These are phyloP conservation scores for Wallacemonas sp. DNA, from an alignment of 208 protist species.

Conservation along the genomic window DNA sequence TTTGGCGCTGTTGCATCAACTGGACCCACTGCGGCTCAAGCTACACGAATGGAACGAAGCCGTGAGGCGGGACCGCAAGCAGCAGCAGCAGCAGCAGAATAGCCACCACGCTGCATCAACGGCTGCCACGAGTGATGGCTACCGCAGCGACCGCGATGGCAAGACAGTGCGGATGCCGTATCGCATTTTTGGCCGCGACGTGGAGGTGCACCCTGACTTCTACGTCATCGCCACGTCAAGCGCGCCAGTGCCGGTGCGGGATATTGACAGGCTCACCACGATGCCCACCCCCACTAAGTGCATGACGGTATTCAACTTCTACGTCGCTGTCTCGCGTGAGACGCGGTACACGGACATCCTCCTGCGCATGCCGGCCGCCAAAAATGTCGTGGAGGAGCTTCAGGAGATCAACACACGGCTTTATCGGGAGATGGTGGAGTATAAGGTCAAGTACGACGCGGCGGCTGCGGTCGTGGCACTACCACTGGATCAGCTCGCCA, in stretches of 20 bases:
- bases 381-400: constrained; percentile 23
- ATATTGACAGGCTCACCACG: neutral
- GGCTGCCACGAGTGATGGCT: too few relatives aligned
- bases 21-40: constrained; percentile 28
- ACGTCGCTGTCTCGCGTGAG: neutral
- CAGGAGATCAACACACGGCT: constrained; percentile 25
- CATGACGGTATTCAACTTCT: constrained; percentile 29
- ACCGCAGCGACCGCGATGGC: neutral
- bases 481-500: constrained; percentile 49
- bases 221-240: constrained; percentile 34
- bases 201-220: constrained; percentile 37
- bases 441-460: constrained; percentile 17
- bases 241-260: constrained; percentile 13
- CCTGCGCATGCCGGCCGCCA: constrained; percentile 5
- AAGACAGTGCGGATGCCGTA: constrained; percentile 18
- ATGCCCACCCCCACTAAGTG: constrained; percentile 5
- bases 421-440: constrained; percentile 23
- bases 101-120: too few relatives aligned
- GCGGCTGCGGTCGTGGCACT: constrained; percentile 27
- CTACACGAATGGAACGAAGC: constrained; percentile 11
- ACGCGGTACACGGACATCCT: constrained; percentile 11
- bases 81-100: neutral
- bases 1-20: constrained; percentile 26
- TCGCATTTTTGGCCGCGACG: constrained; percentile 30
- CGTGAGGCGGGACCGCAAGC: neutral